Evolutionary conservation across 2,329 filamentous ascomycete genomes (phyloP), one percentile per base, ranked within the genome.

Genomic region (Fusarium camptoceras): DNA sequence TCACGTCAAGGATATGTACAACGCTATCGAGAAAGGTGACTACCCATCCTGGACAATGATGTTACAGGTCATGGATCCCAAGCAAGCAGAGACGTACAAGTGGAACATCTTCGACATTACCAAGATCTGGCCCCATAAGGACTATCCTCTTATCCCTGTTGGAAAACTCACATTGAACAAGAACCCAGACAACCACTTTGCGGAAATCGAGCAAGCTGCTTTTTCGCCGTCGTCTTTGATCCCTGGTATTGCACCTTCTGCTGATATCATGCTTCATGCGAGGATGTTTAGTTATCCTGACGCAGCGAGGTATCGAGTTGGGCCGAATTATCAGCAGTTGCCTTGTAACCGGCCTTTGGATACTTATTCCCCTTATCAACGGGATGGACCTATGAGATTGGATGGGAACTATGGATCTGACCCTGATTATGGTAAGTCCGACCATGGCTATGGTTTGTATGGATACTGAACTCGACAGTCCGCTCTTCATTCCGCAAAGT

Each of bases 221-320:
- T 87, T 87, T 75, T 85, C 83, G 0, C 84, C 86, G 0, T 82
- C 83, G 6, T 82, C 78, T 53, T 81, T 87, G 75, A 82, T 86
- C 0, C 84, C 84, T 0, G 85, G 86, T 30, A 82, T 86, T 48
- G 83, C 83, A 42, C 80, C 83, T 14, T 82, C 81, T 3, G 79
- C 82, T 2, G 84, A 86, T 64, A 81, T 82, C 1, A 78, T 74
- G 53, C 76, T 87, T 4, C 84, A 86, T 64, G 82, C 82, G 58
- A 79, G 84, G 18, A 83, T 84, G 74, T 85, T 85, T 65, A 81
- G 81, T 44, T 86, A 86, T 68, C 77, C 81, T 11, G 84, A 86
- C 57, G 83, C 85, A 0, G 83, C 84, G 42, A 82, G 83, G 49
- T 83, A 87, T 76, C 81, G 85, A 2, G 80, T 87, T n/a, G 85